Base-by-base conservation (phyloP, 2,329 filamentous ascomycete species). In the Knoxdaviesia proteae region DNA sequence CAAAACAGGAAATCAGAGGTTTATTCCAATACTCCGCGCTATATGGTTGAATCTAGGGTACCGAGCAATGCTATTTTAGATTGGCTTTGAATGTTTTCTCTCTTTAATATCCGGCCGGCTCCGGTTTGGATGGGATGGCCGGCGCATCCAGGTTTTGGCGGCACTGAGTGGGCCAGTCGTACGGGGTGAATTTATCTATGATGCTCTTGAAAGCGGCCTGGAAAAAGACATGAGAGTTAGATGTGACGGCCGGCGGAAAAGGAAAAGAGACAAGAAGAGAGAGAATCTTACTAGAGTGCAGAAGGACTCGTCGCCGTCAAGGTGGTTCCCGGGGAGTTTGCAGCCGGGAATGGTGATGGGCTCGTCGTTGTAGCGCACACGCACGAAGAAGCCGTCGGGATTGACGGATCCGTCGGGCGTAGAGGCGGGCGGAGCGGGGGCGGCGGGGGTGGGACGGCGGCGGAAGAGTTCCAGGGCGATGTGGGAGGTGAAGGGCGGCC, bases 401-500 rank as follows among this genome's bases (percentile, higher is more conserved):
- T 20, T 36, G 34, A 9, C 34, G 34, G 34, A 34, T 47, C 53
- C 54, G 35, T 49, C 50, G 34, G 47, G 35, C n/a, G 46, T 38
- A 20, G 53, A 37, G n/a, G 53, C 43, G 11, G 48, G 40, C 29
- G 50, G 40, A n/a, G 54, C 47, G 10, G 56, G 49, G 32, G 52
- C 49, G 3, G 50, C 42, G 37, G 53, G 30, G n/a, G 32, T 32
- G 5, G 8, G 42, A 36, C n/a, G 47, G 50, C 72, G 69, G 36
- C 71, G 74, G 64, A 96, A 94, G 47, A 96, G 68, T 59, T 98
- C 90, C 43, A 98, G 66, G 33, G 90, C 87, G 49, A 98, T 70
- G 52, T 92, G 86, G 51, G 82, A 88, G 0, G 88, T 94, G 54
- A 88, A 98, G 0, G 86, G 87, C 1, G 90, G 90, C 90, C 90